Base-by-base conservation (phyloP, 345 rosid species). In the Capsella bursapastoris region DNA sequence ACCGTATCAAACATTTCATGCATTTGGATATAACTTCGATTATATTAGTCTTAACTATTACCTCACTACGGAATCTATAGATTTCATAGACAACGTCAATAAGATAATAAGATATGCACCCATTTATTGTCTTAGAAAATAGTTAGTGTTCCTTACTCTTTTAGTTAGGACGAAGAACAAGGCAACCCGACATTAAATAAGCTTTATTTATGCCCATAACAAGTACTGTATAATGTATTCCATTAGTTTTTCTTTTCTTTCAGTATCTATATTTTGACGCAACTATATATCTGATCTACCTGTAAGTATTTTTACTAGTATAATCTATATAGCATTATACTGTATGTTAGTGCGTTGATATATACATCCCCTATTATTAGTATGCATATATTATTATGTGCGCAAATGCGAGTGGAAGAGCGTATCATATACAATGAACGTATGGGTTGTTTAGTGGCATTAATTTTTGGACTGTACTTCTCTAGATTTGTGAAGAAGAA, bases 101-200 rank as follows among this genome's bases (percentile, higher is more conserved):
- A 59, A 22, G 25, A 22, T 2, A 22, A 22, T 22, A 22, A 22
- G 22, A 57, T 59, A 37, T 37, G 18, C 10, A 7, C 27, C 0
- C 12, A 51, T 25, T 3, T 56, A 56, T 14, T 6, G 8, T 12
- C 5, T 40, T 25, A 7, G 5, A 43, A 43, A 41, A 3, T 11
- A 40, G 50, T 27, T 28, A 57, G 8, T 56, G 47, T 34, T 25
- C 35, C 38, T 22, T 47, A 44, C 37, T 57, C 1, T 57, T n/a
- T 6, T 16, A 12, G 73, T n/a, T 45, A 22, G 3, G 35, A 35
- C 5, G 22, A 35, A 8, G 32, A 58, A 25, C 12, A 35, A 57
- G 49, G 49, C 67, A n/a, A 71, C 2, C 59, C 67, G 49, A 71
- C 75, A 35, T 2, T 14, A 32, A 49, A 35, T 9, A 47, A 49